Evolutionary conservation across 352 stramenopile genomes (phyloP), one percentile per base, ranked within the genome.

Genomic region (Pythium grandisporangium): DNA sequence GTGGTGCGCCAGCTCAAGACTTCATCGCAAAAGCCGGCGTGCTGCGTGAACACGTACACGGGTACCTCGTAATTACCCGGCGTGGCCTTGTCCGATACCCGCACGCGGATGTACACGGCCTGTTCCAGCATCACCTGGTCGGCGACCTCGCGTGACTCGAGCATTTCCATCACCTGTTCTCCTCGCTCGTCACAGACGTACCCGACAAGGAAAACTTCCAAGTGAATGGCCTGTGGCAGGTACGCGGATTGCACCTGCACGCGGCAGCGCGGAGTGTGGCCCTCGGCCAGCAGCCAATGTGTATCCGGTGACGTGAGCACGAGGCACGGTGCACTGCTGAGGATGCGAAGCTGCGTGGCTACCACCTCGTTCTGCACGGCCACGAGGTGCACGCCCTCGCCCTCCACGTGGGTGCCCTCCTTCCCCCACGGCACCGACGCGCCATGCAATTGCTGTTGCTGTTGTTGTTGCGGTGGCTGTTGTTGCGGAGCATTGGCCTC

Each of bases 41-140:
- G 54, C 42, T 87, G 73, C 2, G 76, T 89, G 51, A 80, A 85
- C 32, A 89, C 50, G 1, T 61, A 61, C 20, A 87, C 42, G 0
- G 73, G 73, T 40, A 89, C 46, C 45, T 89, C 72, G 48, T 89
- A 89, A 14, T 58, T 45, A 1, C 70, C 74, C 2, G 65, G 53
- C 2, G 60, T 54, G 2, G 78, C 45, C 6, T 50, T 57, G 4
- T 33, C 35, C 2, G 37, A 51, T 5, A 86, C 48, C 1, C 71
- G 65, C 12, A 87, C 37, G 1, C 73, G 65, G 2, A 87, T 26
- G 46, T 87, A 89, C 25, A 85, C 53, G 11, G 48, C 62, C 20
- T 87, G 76, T 35, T 81, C 57, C 4, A 53, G 46, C 1, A 43
- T 53, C 5, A 61, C 46, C 1, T 51, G 40, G 2, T 22, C 29